These are phyloP conservation scores for Boeremia lycopersici DNA, from an alignment of 2,329 filamentous ascomycete genomes.

Conservation along the genomic window DNA sequence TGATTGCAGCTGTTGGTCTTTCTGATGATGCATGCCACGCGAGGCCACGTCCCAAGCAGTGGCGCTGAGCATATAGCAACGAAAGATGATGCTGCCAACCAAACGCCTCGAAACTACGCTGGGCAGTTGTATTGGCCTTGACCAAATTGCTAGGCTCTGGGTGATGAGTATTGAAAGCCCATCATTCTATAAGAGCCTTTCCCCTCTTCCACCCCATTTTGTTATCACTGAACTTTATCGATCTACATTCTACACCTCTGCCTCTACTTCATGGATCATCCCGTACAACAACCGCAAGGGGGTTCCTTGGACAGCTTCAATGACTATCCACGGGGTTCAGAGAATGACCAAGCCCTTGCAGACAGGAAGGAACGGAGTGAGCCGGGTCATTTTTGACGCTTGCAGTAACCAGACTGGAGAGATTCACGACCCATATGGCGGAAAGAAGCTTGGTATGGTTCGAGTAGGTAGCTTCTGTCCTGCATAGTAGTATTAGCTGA, in stretches of 20 bases:
- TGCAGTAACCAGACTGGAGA: conserved; percentile 6
- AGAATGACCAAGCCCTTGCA: background rate
- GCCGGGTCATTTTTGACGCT: background rate
- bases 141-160: background rate
- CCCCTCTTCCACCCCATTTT: background rate
- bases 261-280: background rate
- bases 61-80: conserved; percentile 5
- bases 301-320: background rate
- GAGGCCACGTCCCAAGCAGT: conserved; percentile 5
- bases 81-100: background rate
- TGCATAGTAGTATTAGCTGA: background rate
- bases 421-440: conserved; percentile 10
- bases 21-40: background rate
- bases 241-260: background rate
- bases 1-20: background rate
- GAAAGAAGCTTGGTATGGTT: conserved; percentile 16
- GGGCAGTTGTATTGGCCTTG: background rate
- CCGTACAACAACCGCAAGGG: background rate
- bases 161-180: background rate
- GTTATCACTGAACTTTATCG: background rate
- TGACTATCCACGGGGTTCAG: background rate
- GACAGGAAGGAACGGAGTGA: background rate
- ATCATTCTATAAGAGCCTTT: background rate
- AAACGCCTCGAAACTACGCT: background rate
- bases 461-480: background rate